These are phyloP conservation scores for Leucocoprinus birnbaumii DNA, from an alignment of 768 basidiomycete genomes.

Conservation along the genomic window DNA sequence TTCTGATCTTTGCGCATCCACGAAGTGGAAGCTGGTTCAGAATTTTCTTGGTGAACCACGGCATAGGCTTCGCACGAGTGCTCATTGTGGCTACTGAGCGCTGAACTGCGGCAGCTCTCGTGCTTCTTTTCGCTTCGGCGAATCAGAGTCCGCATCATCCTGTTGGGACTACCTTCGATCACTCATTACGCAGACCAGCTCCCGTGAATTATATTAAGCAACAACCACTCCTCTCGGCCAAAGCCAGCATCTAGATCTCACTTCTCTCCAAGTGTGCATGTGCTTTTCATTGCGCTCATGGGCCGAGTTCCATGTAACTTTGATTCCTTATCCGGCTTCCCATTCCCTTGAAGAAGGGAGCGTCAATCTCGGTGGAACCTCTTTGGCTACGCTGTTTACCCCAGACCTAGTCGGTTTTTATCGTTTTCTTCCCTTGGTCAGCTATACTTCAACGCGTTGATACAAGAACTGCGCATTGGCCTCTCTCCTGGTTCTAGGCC, in stretches of 20 bases:
- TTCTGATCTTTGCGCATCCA: no score
- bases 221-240: background rate
- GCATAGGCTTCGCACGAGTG: no score
- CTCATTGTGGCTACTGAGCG: no score
- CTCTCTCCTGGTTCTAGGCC: no score
- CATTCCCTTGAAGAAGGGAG: background rate
- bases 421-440: background rate
- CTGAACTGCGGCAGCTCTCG: no score
- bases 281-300: constrained; percentile 2
- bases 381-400: background rate
- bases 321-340: background rate
- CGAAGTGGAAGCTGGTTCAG: no score
- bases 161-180: background rate
- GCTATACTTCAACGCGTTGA: background rate
- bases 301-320: constrained; percentile 3
- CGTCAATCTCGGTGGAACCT: background rate
- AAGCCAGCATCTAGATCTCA: background rate
- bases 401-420: background rate
- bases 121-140: no score
- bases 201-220: background rate
- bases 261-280: background rate
- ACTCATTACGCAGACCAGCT: background rate
- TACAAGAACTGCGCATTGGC: background rate
- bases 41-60: no score
- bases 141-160: no score